Percentiles rank a stretch among this genome's conserved stretches.
phyloP scores from a whole-genome alignment of 352 stramenopile species.

The Achlya hypogyna region DNA sequence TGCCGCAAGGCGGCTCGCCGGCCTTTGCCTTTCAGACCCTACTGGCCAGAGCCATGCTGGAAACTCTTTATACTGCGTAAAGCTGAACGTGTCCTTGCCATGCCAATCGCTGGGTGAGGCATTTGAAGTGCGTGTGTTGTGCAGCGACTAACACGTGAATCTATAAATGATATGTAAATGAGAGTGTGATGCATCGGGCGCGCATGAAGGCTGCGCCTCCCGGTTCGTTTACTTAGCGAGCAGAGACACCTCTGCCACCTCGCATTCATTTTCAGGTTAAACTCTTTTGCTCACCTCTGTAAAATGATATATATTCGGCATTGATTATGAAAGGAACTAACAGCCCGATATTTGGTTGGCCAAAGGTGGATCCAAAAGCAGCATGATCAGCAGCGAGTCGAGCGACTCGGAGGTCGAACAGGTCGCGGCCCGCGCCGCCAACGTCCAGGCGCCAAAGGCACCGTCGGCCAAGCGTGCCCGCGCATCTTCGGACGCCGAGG shows the following conservation, averaged over 20 bases:
- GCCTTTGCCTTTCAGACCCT: too few species aligned
- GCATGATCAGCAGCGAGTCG: slow-evolving; percentile 86
- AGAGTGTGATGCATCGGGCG: too few species aligned
- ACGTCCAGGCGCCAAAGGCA: slow-evolving; percentile 22
- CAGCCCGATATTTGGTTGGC: background rate
- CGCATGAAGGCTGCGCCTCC: too few species aligned
- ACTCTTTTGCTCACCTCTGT: background rate
- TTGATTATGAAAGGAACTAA: background rate
- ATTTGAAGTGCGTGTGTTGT: too few species aligned
- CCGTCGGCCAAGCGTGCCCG: slow-evolving; percentile 12
- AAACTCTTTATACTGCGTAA: too few species aligned
- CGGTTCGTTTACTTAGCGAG: too few species aligned
- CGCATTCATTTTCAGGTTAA: too few species aligned
- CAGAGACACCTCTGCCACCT: too few species aligned
- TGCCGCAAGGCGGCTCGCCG: too few species aligned
- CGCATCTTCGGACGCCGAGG: slow-evolving; percentile 5
- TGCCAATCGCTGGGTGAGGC: background rate
- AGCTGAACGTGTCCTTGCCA: background rate
- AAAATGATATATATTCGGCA: background rate
- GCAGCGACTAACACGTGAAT: too few species aligned
- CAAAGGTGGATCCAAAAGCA: background rate
- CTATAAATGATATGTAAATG: too few species aligned
- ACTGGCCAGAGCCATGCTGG: too few species aligned
- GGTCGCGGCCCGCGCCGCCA: background rate
- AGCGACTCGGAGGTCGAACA: slow-evolving; percentile 73